phyloP scores from a whole-genome alignment of 257 asterid genomes.

The Solanum dulcamara region DNA sequence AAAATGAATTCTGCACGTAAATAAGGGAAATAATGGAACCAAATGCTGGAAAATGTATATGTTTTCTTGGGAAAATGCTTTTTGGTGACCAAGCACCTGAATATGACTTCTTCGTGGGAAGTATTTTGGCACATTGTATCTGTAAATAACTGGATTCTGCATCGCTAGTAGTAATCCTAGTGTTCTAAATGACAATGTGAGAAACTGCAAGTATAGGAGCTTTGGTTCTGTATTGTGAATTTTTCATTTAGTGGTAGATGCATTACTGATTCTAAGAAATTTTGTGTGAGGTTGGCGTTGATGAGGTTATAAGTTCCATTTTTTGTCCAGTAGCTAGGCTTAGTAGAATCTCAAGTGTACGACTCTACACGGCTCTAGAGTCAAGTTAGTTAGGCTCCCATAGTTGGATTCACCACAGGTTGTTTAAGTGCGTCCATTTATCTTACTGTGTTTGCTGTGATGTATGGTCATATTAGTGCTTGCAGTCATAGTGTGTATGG shows the following conservation, averaged over 20 bases:
- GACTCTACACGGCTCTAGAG: not conserved
- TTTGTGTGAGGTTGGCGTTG: not conserved
- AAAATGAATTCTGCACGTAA: not conserved
- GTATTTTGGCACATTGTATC: not conserved
- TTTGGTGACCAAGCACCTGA: not conserved
- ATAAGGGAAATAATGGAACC: not conserved
- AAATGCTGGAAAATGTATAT: not conserved
- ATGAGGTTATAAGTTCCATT: not conserved
- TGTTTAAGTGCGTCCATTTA: not conserved
- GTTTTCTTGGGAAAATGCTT: not conserved
- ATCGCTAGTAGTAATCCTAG: not conserved
- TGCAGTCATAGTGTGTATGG: not conserved
- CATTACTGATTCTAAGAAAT: not conserved
- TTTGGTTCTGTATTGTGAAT: not conserved
- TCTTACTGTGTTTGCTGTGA: not conserved
- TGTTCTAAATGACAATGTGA: not conserved
- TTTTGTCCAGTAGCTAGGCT: not conserved
- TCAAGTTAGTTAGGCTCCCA: not conserved
- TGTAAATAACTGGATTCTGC: not conserved
- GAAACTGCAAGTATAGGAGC: not conserved
- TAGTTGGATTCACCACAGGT: not conserved
- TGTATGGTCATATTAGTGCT: not conserved
- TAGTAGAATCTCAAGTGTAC: not conserved
- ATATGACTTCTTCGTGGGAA: not conserved
- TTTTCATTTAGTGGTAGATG: not conserved